A percentile compares a stretch with the other conserved stretches of the same genome.
Evolutionary conservation across 495 filamentous ascomycete genomes (phyloP).

Genomic region (Amorphotheca resinae): DNA sequence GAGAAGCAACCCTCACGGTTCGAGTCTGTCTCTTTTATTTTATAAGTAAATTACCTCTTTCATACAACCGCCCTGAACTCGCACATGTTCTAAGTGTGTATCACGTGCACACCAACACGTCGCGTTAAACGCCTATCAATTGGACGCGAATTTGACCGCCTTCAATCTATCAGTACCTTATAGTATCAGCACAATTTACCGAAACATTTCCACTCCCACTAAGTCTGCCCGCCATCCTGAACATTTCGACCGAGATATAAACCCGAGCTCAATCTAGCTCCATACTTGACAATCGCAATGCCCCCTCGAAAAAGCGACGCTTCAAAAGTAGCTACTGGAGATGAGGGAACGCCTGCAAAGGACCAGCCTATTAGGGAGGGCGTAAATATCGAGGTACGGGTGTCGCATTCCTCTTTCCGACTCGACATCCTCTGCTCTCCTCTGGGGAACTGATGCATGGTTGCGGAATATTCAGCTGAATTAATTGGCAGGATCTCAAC

Average conservation of each 20-base stretch:
- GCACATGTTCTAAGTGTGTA: too few species aligned
- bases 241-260: too few species aligned
- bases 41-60: too few species aligned
- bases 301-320: constrained; percentile 26
- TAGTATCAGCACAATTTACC: neutral
- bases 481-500: constrained; percentile 57
- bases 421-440: neutral
- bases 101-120: too few species aligned
- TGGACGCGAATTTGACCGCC: neutral
- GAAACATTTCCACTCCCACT: neutral
- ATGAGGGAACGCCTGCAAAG: constrained; percentile 28
- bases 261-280: neutral
- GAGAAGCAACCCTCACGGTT: too few species aligned
- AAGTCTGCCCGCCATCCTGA: too few species aligned
- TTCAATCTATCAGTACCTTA: neutral
- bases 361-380: constrained; percentile 16
- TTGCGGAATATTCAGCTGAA: neutral
- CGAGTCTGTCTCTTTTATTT: too few species aligned
- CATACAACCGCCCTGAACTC: too few species aligned
- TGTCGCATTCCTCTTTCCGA: neutral
- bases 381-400: constrained; percentile 20
- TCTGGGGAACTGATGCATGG: neutral
- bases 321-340: constrained; percentile 12
- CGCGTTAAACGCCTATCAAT: neutral
- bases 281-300: constrained; percentile 7